Conservation (phyloP, 352 stramenopile species). For the Phytophthora capsici region DNA sequence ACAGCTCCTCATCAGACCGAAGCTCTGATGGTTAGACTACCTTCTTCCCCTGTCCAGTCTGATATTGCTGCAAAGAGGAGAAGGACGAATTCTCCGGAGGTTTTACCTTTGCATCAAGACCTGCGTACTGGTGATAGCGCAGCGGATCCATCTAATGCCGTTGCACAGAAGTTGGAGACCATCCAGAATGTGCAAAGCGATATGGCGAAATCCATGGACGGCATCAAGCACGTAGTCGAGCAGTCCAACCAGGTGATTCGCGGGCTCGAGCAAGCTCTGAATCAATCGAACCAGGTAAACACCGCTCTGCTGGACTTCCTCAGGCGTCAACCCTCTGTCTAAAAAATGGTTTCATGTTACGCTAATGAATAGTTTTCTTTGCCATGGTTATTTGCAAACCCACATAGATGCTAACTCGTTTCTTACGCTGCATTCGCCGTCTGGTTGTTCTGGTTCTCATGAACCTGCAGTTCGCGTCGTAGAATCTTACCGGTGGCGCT, state of each 20-base stretch:
- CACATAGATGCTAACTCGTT: constrained; percentile 2
- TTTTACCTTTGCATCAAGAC: constrained; percentile 1
- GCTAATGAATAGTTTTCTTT: constrained; percentile 10
- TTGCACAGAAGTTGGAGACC: constrained; percentile 19
- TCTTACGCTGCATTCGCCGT: constrained; percentile 16
- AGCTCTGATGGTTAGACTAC: neutral
- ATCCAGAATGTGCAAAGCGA: constrained; percentile 32
- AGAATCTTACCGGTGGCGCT: constrained; percentile 92
- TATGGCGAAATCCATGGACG: constrained; percentile 28
- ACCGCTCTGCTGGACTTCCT: constrained; percentile 34
- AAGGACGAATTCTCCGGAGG: constrained; percentile 1
- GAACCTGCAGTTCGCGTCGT: constrained; percentile 73
- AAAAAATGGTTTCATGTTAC: neutral
- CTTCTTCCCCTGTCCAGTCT: neutral
- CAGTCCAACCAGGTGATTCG: constrained; percentile 37
- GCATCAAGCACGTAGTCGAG: constrained; percentile 36
- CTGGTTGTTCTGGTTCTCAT: constrained; percentile 42
- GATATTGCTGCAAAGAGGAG: constrained; percentile 17
- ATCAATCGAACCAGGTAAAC: constrained; percentile 38
- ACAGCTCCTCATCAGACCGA: constrained; percentile 7
- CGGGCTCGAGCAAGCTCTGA: constrained; percentile 25
- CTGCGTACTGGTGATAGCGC: neutral
- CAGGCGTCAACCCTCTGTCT: constrained; percentile 14
- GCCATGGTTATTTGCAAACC: constrained; percentile 15
- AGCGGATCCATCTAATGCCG: neutral